These are phyloP conservation scores for Trichosanthes truncata DNA, from an alignment of 306 rosid genomes.

Conservation along the genomic window DNA sequence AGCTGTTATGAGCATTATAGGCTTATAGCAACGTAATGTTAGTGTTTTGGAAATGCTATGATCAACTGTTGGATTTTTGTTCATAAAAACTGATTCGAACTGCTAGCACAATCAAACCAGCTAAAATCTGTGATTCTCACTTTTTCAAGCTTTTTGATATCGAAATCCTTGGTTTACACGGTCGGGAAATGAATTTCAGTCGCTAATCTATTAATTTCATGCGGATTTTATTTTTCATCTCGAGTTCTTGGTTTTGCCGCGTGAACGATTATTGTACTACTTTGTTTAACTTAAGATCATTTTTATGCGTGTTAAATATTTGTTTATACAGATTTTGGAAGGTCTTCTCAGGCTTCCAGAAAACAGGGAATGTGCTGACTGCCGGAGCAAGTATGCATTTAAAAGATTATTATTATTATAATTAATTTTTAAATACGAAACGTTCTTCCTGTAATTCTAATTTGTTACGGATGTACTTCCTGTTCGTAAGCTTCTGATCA, in stretches of 20 bases:
- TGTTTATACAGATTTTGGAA: conserved; percentile 58
- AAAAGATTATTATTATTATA: conserved; percentile 9
- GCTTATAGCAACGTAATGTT: not conserved
- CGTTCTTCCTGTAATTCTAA: not conserved
- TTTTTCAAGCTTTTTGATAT: not conserved
- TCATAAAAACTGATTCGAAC: not conserved
- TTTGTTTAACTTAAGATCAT: not conserved
- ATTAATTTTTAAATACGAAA: not conserved
- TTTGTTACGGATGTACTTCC: not conserved
- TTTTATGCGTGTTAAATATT: not conserved
- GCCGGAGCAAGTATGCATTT: conserved; percentile 55
- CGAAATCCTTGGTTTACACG: not conserved
- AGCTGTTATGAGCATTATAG: not conserved
- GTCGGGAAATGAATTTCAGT: not conserved
- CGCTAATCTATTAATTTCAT: not conserved
- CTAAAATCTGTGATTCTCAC: not conserved
- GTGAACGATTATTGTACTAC: not conserved
- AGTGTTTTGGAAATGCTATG: not conserved
- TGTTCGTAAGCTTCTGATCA: not conserved
- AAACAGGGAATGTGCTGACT: conserved; percentile 86
- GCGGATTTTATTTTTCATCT: not conserved
- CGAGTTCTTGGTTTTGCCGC: not conserved
- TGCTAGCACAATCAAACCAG: not conserved
- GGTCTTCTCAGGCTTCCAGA: conserved; percentile 72
- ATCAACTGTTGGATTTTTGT: not conserved